phyloP scores from a whole-genome alignment of 768 basidiomycete species.

The Kwoniella dejecticola region DNA sequence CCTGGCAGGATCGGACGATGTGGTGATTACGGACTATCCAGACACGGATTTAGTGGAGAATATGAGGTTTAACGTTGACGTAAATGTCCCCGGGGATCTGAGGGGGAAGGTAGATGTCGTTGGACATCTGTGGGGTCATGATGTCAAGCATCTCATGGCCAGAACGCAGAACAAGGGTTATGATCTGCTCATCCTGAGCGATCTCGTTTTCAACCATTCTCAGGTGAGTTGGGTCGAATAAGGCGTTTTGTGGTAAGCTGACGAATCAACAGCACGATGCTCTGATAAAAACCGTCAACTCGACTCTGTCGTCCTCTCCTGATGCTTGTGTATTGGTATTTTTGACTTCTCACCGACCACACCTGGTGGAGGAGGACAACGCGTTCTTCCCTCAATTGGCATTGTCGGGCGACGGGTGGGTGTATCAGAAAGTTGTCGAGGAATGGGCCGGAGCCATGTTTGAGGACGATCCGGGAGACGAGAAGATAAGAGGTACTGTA shows the following conservation, averaged over 20 bases:
- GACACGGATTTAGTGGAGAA: slow-evolving; percentile 75
- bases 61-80: slow-evolving; percentile 67
- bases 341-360: slow-evolving; percentile 85
- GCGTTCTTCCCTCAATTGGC: slow-evolving; percentile 65
- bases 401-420: slow-evolving; percentile 71
- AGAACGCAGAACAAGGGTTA: slow-evolving; percentile 57
- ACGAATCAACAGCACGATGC: slow-evolving; percentile 93
- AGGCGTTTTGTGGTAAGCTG: background rate
- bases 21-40: slow-evolving; percentile 90
- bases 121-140: slow-evolving; percentile 52
- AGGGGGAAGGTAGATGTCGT: slow-evolving; percentile 47
- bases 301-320: slow-evolving; percentile 34
- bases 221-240: slow-evolving; percentile 62
- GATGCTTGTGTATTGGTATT: slow-evolving; percentile 69
- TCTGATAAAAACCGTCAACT: slow-evolving; percentile 71
- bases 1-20: slow-evolving; percentile 70
- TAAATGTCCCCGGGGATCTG: slow-evolving; percentile 58
- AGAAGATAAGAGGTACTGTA: slow-evolving; percentile 73
- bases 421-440: slow-evolving; percentile 68
- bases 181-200: slow-evolving; percentile 82
- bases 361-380: slow-evolving; percentile 78
- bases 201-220: slow-evolving; percentile 92
- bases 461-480: slow-evolving; percentile 79
- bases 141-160: slow-evolving; percentile 35
- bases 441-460: slow-evolving; percentile 81